phyloP scores from a whole-genome alignment of 306 rosid species.

The Herpetospermum pedunculosum region DNA sequence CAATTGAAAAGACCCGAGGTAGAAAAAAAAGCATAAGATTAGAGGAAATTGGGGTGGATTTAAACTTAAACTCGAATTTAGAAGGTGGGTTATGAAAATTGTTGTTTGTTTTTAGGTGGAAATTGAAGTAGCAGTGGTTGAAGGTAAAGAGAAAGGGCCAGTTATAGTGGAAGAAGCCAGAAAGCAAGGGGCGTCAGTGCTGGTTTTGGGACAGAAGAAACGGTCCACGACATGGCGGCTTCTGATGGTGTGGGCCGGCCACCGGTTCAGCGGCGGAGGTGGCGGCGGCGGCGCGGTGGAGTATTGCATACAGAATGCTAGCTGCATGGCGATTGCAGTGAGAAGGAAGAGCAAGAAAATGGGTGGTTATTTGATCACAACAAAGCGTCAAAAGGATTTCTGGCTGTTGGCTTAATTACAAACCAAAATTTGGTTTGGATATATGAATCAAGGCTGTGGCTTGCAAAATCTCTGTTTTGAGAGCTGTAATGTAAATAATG shows the following conservation, averaged over 20 bases:
- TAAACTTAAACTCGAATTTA: background rate
- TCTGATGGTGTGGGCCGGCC: slow-evolving; percentile 80
- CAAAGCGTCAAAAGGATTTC: slow-evolving; percentile 92
- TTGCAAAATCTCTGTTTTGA: background rate
- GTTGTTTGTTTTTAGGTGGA: slow-evolving; percentile 29
- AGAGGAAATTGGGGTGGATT: background rate
- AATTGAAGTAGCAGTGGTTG: slow-evolving; percentile 55
- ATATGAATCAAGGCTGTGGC: background rate
- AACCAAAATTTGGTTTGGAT: background rate
- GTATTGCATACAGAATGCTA: slow-evolving; percentile 80
- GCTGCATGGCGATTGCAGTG: slow-evolving; percentile 92
- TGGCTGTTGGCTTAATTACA: slow-evolving; percentile 67
- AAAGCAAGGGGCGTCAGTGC: slow-evolving; percentile 53
- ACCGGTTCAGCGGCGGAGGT: slow-evolving; percentile 16
- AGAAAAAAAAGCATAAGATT: background rate
- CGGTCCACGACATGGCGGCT: slow-evolving; percentile 79
- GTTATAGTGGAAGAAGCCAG: slow-evolving; percentile 84
- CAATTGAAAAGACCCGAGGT: slow-evolving; percentile 74
- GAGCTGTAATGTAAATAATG: background rate
- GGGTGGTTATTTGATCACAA: slow-evolving; percentile 92
- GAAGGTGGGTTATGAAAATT: background rate
- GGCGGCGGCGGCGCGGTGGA: slow-evolving; percentile 42
- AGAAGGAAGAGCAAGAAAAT: slow-evolving; percentile 65
- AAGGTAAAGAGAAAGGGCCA: slow-evolving; percentile 73
- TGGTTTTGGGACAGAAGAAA: slow-evolving; percentile 87